A percentile compares a stretch with the other conserved stretches of the same genome.
These are phyloP conservation scores for Acer yangbiense DNA, from an alignment of 345 rosid species.

Conservation along the genomic window DNA sequence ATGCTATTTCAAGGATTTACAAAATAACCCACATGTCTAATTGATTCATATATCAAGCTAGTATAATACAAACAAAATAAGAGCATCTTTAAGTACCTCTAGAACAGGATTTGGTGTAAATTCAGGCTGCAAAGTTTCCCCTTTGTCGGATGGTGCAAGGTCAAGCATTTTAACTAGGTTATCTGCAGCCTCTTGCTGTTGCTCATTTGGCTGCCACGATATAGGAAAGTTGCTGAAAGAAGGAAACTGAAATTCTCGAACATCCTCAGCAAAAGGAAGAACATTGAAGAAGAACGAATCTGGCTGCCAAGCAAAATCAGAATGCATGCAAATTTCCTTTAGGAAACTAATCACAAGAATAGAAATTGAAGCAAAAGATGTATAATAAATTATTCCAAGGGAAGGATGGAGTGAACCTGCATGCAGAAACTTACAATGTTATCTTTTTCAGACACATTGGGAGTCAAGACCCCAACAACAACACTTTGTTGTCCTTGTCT, in stretches of 20 bases:
- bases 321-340: constrained; percentile 14
- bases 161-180: constrained; percentile 81
- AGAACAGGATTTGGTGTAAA: constrained; percentile 88
- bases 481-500: constrained; percentile 78
- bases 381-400: constrained; percentile 3
- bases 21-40: not conserved
- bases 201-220: constrained; percentile 71
- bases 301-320: constrained; percentile 52
- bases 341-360: constrained; percentile 16
- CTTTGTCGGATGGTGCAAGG: constrained; percentile 70
- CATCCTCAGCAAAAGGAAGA: constrained; percentile 88
- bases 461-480: constrained; percentile 79
- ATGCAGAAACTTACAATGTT: constrained; percentile 52
- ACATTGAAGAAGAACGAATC: constrained; percentile 89
- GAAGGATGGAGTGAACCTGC: not conserved
- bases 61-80: not conserved
- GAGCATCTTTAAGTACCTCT: constrained; percentile 46
- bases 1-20: not conserved
- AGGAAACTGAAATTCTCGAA: constrained; percentile 88
- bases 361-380: constrained; percentile 1
- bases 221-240: constrained; percentile 74
- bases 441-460: constrained; percentile 68
- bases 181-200: constrained; percentile 84
- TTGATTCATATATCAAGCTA: not conserved
- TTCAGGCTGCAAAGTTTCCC: constrained; percentile 70